Evolutionary conservation across 148 eudicot species (phyloP), one percentile per base, ranked within the genome.

Genomic region (Silene conica): DNA sequence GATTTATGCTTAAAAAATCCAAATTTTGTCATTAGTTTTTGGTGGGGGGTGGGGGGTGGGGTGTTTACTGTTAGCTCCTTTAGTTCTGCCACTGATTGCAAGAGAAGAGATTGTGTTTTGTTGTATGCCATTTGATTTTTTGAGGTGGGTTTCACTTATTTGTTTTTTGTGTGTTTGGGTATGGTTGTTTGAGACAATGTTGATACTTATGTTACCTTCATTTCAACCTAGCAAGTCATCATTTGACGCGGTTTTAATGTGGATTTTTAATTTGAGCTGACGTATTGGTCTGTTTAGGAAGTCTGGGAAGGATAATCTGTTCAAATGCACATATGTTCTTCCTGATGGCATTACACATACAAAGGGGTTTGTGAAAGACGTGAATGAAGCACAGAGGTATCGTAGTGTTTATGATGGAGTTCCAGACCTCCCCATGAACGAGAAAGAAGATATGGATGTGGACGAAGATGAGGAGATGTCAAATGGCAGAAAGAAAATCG

Each of bases 321-420:
- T 95, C 61, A 90, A 83, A 82, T 86, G 88, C 81, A 88, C 97
- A 58, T 95, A 90, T 76, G 97, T 90, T 46, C 96, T 95, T 67
- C 97, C 98, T 67, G 98, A 95, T 84, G 98, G 98, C 28, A 70
- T 95, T 23, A 84, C 85, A 15, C 84, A 90, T 77, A 86, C 82
- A 63, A 92, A 86, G 81, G 96, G 98, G 57, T 95, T 81, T 84
- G 86, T 95, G 57, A 92, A 95, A 83, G 89, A 89, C 80, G 79
- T 80, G 63, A 82, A 85, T 52, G 92, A 92, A 86, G 93, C 96
- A 34, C 82, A 86, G 65, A 85, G 91, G 81, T 90, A 89, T 78
- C 78, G 70, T 22, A 58, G 77, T 73, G 80, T 87, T 18, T 83
- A 83, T 70, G 88, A 89, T 34, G 79, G 71, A 80, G 79, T 67